Conservation (phyloP, 345 rosid genomes). For the Pelargonium nanum region DNA sequence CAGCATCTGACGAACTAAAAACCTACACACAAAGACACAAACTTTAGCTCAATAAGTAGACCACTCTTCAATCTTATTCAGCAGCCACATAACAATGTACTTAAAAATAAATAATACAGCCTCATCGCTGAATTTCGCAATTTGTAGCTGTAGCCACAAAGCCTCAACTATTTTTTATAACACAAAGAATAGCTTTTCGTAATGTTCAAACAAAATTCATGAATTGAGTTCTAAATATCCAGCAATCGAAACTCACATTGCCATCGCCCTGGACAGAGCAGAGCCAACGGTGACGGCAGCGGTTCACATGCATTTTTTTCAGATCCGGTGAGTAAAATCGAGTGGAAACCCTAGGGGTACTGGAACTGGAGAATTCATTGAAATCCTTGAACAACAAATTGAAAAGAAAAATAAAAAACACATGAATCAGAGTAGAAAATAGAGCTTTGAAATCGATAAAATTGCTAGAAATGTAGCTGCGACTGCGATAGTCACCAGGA, state of each 20-base stretch:
- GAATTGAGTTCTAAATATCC: not conserved
- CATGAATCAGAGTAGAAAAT: no score
- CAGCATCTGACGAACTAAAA: constrained; percentile 15
- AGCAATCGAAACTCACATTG: constrained; percentile 21
- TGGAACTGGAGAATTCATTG: not conserved
- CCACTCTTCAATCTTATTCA: no score
- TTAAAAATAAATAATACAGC: no score
- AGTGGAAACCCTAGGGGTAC: constrained; percentile 4
- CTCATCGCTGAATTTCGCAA: no score
- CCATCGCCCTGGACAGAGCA: constrained; percentile 14
- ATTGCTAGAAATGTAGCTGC: not conserved
- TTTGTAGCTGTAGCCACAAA: no score
- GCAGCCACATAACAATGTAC: no score
- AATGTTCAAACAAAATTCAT: not conserved
- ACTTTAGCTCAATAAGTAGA: not conserved
- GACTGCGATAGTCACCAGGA: not conserved
- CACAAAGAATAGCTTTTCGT: not conserved
- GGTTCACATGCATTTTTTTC: not conserved
- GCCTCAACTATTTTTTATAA: no score
- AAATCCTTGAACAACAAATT: not conserved
- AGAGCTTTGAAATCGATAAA: not conserved
- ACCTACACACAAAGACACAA: constrained; percentile 18
- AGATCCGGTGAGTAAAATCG: not conserved
- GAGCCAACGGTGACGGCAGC: constrained; percentile 6
- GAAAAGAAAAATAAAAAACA: not conserved